Percentiles rank a stretch among this genome's conserved stretches.
phyloP scores from a whole-genome alignment of 2,329 filamentous ascomycete species.

The Boeremia exigua region DNA sequence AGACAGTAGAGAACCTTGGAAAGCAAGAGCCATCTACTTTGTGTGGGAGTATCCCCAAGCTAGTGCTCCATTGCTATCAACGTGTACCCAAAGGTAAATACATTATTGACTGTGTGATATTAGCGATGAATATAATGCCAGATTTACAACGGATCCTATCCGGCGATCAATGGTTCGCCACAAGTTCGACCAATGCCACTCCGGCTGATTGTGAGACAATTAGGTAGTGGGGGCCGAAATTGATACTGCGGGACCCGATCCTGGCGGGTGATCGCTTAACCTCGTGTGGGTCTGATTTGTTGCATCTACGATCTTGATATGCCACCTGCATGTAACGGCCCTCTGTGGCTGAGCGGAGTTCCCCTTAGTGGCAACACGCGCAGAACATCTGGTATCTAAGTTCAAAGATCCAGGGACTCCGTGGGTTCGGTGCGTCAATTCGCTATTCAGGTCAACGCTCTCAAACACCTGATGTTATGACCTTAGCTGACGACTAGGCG shows the following conservation, averaged over 20 bases:
- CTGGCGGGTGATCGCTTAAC: constrained; percentile 22
- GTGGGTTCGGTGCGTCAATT: not conserved
- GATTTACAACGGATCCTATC: not conserved
- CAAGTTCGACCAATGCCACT: constrained; percentile 7
- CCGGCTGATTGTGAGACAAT: constrained; percentile 13
- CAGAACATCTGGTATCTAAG: not conserved
- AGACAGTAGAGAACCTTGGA: no score
- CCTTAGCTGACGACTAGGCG: not conserved
- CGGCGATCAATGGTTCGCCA: constrained; percentile 1
- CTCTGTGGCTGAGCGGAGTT: constrained; percentile 4
- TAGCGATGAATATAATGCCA: not conserved
- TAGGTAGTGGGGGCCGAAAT: constrained; percentile 16
- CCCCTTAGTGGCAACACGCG: not conserved
- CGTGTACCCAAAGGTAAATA: no score
- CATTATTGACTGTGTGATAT: no score
- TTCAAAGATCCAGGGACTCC: not conserved
- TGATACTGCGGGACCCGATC: constrained; percentile 18
- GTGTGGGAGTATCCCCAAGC: not conserved
- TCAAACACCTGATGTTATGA: not conserved
- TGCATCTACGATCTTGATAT: constrained; percentile 5
- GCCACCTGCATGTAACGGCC: constrained; percentile 2
- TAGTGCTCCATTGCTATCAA: not conserved
- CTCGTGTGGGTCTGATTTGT: constrained; percentile 7
- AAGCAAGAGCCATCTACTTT: no score
- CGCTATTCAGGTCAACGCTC: not conserved